Evolutionary conservation across 768 basidiomycete species (phyloP).

Genomic region (Boletus coccyginus): DNA sequence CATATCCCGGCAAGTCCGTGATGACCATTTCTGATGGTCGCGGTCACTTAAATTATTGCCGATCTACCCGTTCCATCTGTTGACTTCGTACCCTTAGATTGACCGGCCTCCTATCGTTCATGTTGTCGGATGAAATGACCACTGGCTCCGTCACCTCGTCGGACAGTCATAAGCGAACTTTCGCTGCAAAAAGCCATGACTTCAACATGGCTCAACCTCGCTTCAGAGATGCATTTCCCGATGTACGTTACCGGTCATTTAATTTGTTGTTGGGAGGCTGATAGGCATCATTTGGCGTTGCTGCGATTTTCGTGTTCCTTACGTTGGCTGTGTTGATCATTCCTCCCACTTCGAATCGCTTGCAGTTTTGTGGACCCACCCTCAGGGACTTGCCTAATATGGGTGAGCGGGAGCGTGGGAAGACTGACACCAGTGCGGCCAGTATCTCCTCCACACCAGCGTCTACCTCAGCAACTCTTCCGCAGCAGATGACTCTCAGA

Average conservation of each 20-base stretch:
- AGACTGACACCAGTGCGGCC: conserved; percentile 30
- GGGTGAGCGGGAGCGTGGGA: conserved; percentile 76
- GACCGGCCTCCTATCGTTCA: conserved; percentile 91
- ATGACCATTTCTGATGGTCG: conserved; percentile 8
- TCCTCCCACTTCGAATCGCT: conserved; percentile 4
- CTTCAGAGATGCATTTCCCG: conserved; percentile 87
- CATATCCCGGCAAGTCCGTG: conserved; percentile 2
- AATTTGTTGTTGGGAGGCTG: conserved; percentile 20
- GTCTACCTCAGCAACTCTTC: conserved; percentile 21
- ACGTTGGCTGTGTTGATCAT: conserved; percentile 22
- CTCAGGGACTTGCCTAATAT: conserved; percentile 87
- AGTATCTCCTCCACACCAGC: conserved; percentile 14
- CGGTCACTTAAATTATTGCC: conserved; percentile 17
- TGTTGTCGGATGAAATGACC: conserved; percentile 96
- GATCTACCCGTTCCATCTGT: background rate
- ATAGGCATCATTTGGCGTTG: conserved; percentile 16
- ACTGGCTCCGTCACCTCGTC: conserved; percentile 86
- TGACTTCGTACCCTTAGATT: conserved; percentile 48
- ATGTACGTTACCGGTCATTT: conserved; percentile 51
- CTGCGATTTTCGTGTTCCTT: conserved; percentile 19
- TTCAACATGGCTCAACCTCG: conserved; percentile 81
- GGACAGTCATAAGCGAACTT: conserved; percentile 71
- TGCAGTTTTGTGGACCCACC: conserved; percentile 65
- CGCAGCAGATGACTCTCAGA: conserved; percentile 19
- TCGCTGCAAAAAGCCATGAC: conserved; percentile 76